Evolutionary conservation across 176 grass and related monocot genomes (phyloP).

Genomic region (Aegilops umbellulata): DNA sequence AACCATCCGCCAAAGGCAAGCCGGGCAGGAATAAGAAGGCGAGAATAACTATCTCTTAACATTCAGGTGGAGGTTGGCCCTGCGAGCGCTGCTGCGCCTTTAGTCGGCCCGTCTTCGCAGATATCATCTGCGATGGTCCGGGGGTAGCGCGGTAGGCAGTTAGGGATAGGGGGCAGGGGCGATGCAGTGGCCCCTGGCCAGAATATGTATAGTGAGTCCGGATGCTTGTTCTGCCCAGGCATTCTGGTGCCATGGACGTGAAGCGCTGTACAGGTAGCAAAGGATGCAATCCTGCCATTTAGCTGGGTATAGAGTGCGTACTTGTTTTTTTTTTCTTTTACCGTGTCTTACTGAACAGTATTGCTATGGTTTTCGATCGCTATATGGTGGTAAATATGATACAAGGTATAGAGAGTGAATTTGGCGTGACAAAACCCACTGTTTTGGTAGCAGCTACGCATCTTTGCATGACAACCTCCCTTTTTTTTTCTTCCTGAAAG

Average conservation of each 20-base stretch:
- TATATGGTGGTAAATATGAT: background rate
- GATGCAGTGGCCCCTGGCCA: background rate
- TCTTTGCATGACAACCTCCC: too few relatives aligned
- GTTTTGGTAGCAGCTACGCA: too few relatives aligned
- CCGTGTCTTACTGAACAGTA: background rate
- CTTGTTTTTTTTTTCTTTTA: background rate
- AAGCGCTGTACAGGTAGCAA: slow-evolving; percentile 1
- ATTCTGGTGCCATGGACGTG: slow-evolving; percentile 7
- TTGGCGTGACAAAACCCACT: background rate
- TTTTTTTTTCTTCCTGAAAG: too few relatives aligned
- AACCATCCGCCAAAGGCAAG: slow-evolving; percentile 41
- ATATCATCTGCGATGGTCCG: background rate
- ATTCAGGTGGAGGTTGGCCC: slow-evolving; percentile 38
- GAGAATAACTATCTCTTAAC: slow-evolving; percentile 29
- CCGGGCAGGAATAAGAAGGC: slow-evolving; percentile 37
- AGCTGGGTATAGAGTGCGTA: background rate
- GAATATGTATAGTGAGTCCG: background rate
- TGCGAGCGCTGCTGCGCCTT: slow-evolving; percentile 52
- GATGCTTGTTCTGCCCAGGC: background rate
- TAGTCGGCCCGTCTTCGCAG: slow-evolving; percentile 15
- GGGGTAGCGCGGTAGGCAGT: background rate
- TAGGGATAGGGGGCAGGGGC: background rate
- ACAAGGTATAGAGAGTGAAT: background rate
- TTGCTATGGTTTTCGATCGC: background rate
- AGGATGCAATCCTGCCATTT: background rate